These are phyloP conservation scores for Tuber umbilicatum DNA, from an alignment of 495 filamentous ascomycete genomes.

Conservation along the genomic window DNA sequence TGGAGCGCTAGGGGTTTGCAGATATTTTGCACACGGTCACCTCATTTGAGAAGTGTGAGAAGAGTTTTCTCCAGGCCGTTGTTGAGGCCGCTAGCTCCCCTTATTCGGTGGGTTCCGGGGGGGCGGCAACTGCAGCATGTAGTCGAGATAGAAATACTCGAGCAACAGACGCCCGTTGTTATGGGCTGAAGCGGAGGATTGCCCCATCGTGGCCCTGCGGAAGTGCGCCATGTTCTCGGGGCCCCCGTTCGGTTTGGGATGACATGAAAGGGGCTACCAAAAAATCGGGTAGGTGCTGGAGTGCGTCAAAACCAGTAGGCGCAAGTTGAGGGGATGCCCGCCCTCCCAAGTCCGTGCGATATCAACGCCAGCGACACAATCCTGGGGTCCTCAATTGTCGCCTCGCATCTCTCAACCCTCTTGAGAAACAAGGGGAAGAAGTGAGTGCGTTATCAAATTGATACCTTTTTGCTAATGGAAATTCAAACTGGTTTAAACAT, in stretches of 20 bases:
- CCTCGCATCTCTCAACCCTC: not conserved
- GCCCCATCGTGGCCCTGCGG: not conserved
- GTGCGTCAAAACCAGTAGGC: not conserved
- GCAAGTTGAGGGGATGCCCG: not conserved
- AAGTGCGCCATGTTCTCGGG: not conserved
- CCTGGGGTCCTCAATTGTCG: not conserved
- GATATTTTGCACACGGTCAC: not conserved
- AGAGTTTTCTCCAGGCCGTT: not conserved
- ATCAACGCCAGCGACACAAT: not conserved
- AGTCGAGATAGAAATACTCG: conserved; percentile 2
- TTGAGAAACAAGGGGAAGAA: not conserved
- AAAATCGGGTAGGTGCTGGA: not conserved
- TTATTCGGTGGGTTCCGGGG: not conserved
- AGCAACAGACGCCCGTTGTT: not conserved
- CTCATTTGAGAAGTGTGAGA: not conserved
- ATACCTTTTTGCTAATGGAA: not conserved
- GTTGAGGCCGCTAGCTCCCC: not conserved
- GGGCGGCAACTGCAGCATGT: not conserved
- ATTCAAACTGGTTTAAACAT: not conserved
- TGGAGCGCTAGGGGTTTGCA: not conserved
- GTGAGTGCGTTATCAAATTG: not conserved
- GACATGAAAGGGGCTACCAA: conserved; percentile 3
- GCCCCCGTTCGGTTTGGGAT: not conserved
- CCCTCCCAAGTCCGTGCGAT: not conserved
- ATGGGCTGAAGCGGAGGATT: not conserved